These are phyloP conservation scores for Phaffomyces antillensis DNA, from an alignment of 805 yeast genomes.

Conservation along the genomic window DNA sequence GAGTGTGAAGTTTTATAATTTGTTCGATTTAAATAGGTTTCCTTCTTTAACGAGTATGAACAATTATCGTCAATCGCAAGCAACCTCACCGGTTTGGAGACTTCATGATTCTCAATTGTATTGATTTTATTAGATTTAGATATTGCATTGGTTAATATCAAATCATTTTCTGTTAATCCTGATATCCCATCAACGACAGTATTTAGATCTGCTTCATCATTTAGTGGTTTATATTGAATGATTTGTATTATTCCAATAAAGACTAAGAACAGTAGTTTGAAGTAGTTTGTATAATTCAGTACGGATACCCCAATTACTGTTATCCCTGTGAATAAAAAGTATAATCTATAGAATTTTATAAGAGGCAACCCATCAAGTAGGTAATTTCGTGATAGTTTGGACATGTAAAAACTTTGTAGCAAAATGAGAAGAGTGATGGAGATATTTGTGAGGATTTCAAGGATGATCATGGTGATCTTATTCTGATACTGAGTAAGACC, in stretches of 20 bases:
- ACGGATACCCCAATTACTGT: neutral
- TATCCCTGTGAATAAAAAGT: conserved; percentile 1
- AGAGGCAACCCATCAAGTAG: conserved; percentile 1
- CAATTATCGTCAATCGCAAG: neutral
- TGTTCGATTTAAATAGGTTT: neutral
- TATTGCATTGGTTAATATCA: neutral
- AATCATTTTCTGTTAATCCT: conserved; percentile 1
- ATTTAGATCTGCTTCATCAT: neutral
- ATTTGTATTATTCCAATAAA: neutral
- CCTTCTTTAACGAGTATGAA: neutral
- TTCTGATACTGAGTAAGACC: no score
- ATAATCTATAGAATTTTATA: conserved; percentile 1
- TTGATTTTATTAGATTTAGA: neutral
- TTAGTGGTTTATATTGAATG: neutral
- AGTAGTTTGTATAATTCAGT: neutral
- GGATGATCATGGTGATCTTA: neutral
- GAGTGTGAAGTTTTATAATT: neutral
- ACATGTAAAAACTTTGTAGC: conserved; percentile 5
- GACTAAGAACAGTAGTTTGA: neutral
- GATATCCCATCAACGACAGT: neutral
- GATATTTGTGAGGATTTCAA: neutral
- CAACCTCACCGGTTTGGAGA: neutral
- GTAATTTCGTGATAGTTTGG: neutral
- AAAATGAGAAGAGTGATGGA: neutral
- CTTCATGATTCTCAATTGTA: neutral